Conservation (phyloP, 2,329 filamentous ascomycete genomes). For the Bipolaris gigantea region DNA sequence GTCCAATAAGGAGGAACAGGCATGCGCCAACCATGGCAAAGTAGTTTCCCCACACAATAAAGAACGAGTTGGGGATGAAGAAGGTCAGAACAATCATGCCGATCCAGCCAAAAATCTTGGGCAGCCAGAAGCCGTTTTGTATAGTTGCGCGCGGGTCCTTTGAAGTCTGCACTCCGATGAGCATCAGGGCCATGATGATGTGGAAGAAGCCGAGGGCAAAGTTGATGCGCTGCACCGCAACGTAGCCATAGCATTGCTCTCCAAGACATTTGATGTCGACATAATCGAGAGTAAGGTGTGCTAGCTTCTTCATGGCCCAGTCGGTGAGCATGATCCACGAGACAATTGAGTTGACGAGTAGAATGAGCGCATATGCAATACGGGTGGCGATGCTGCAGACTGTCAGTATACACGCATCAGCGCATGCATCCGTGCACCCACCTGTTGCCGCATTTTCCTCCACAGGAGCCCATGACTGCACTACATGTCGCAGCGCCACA, state of each 20-base stretch:
- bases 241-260: conserved; percentile 90
- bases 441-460: conserved; percentile 91
- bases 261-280: conserved; percentile 91
- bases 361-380: conserved; percentile 92
- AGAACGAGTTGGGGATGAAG: conserved; percentile 93
- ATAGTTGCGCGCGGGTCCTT: conserved; percentile 84
- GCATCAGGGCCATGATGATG: conserved; percentile 77
- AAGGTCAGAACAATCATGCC: conserved; percentile 87
- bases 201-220: conserved; percentile 96
- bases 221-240: conserved; percentile 96
- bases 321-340: conserved; percentile 99
- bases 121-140: conserved; percentile 99
- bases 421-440: conserved; percentile 40
- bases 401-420: conserved; percentile 9
- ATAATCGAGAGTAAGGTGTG: conserved; percentile 90
- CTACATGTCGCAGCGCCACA: conserved; percentile 97
- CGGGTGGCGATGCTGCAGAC: conserved; percentile 81
- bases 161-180: conserved; percentile 84
- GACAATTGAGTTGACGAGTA: conserved; percentile 93
- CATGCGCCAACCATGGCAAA: conserved; percentile 85
- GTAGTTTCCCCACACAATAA: conserved; percentile 95
- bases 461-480: conserved; percentile 91
- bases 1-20: conserved; percentile 87
- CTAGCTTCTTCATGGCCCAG: conserved; percentile 95
- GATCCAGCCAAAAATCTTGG: conserved; percentile 90